phyloP scores from a whole-genome alignment of 1,284 basidiomycete species.

The Malassezia vespertilionis region DNA sequence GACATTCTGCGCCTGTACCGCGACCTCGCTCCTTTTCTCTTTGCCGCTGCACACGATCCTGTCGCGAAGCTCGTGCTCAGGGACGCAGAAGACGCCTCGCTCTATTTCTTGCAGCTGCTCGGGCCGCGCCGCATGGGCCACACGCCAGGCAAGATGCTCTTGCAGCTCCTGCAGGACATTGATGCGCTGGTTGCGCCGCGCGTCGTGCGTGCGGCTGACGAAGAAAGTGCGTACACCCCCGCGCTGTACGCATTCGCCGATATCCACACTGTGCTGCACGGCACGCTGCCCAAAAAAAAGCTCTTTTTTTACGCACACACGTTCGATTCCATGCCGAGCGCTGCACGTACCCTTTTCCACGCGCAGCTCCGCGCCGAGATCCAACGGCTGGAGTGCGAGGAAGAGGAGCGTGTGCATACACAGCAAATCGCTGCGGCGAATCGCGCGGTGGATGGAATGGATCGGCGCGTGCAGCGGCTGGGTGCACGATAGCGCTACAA shows the following conservation, averaged over 20 bases:
- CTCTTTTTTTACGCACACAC: constrained; percentile 11
- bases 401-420: background rate
- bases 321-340: background rate
- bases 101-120: constrained; percentile 8
- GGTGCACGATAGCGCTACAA: background rate
- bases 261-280: background rate
- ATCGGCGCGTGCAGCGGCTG: background rate
- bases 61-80: background rate
- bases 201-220: background rate
- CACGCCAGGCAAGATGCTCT: background rate
- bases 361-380: background rate
- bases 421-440: constrained; percentile 5
- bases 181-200: background rate
- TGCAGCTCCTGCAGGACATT: constrained; percentile 1
- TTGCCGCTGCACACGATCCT: background rate
- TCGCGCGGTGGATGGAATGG: constrained; percentile 2
- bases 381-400: constrained; percentile 1
- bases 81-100: constrained; percentile 4
- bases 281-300: constrained; percentile 1
- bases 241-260: constrained; percentile 7
- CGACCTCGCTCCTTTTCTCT: constrained; percentile 7
- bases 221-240: background rate
- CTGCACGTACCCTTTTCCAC: background rate
- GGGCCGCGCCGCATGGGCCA: background rate
- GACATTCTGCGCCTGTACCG: background rate